These are phyloP conservation scores for Xylaria sp. DNA, from an alignment of 2,329 filamentous ascomycete genomes.

Conservation along the genomic window DNA sequence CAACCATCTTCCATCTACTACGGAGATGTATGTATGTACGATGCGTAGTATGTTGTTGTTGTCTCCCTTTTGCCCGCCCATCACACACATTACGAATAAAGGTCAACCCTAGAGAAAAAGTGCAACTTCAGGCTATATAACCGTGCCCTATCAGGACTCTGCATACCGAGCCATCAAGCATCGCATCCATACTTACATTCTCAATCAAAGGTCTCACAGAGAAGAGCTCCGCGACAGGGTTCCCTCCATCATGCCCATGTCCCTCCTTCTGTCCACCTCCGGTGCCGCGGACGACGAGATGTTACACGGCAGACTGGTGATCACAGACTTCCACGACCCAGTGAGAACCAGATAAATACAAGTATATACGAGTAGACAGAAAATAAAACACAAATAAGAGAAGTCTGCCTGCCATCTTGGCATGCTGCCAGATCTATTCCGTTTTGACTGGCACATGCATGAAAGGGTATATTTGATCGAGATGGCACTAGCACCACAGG, in stretches of 20 bases:
- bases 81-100: neutral
- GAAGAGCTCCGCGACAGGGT: slow-evolving; percentile 8
- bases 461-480: slow-evolving; percentile 6
- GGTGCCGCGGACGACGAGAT: slow-evolving; percentile 18
- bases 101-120: neutral
- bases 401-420: slow-evolving; percentile 18
- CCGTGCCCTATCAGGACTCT: neutral
- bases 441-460: slow-evolving; percentile 27
- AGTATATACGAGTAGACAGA: too few relatives aligned
- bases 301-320: slow-evolving; percentile 24
- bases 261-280: slow-evolving; percentile 7
- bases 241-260: neutral
- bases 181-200: neutral
- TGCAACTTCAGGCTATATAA: neutral
- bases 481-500: neutral
- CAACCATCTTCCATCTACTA: neutral
- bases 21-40: neutral
- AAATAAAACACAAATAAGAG: neutral
- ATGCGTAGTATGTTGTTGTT: too few relatives aligned
- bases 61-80: neutral
- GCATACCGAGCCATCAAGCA: neutral
- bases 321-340: slow-evolving; percentile 11
- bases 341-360: neutral
- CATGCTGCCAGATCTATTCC: slow-evolving; percentile 22
- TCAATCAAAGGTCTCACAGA: too few relatives aligned